Conservation (phyloP, 2,329 filamentous ascomycete species). For the Xylariaceae sp. region DNA sequence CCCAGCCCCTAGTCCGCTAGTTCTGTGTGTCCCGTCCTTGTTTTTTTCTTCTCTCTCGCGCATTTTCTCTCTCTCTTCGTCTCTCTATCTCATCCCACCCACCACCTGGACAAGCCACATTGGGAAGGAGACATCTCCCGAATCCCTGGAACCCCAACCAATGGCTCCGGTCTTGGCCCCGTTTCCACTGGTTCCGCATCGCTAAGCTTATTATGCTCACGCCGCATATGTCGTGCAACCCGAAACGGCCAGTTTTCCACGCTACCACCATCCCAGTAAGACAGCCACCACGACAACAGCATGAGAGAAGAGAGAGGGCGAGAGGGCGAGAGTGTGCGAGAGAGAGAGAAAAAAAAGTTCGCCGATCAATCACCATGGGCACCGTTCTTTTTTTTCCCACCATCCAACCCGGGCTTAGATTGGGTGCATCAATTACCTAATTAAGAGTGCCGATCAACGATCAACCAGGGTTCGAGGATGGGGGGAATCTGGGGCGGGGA, state of each 20-base stretch:
- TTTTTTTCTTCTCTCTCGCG: background rate
- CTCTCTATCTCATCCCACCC: background rate
- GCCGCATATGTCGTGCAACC: slow-evolving; percentile 21
- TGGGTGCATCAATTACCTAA: background rate
- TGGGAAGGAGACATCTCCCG: background rate
- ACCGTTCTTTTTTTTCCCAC: background rate
- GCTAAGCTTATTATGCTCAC: background rate
- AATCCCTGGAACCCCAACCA: background rate
- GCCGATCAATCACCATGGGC: too few relatives aligned
- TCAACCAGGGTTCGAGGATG: background rate
- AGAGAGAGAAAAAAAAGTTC: too few relatives aligned
- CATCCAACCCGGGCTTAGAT: background rate
- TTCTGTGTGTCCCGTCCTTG: background rate
- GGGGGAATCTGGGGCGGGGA: background rate
- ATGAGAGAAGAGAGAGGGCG: too few relatives aligned
- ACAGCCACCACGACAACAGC: too few relatives aligned
- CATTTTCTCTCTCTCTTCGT: background rate
- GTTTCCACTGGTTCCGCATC: slow-evolving; percentile 10
- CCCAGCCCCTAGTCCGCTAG: background rate
- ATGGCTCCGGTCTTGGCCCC: slow-evolving; percentile 2
- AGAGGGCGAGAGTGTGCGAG: too few relatives aligned
- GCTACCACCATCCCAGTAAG: background rate
- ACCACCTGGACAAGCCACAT: background rate
- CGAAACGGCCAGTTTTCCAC: slow-evolving; percentile 5
- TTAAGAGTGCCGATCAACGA: background rate